Evolutionary conservation across 306 rosid species (phyloP).

Genomic region (Prunus padus): DNA sequence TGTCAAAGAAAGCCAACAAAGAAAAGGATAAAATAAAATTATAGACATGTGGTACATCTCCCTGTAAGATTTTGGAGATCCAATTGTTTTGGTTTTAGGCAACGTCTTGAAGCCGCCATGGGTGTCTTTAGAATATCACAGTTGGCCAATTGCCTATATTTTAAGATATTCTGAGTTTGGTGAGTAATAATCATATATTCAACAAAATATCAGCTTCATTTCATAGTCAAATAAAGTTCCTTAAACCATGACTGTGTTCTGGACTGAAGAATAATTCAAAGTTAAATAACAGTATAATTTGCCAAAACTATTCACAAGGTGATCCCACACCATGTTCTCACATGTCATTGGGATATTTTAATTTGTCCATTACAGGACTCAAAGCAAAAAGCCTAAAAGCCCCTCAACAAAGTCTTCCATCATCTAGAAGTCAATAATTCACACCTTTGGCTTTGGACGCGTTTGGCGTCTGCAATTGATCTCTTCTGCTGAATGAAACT

Average conservation of each 20-base stretch:
- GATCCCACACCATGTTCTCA: no score
- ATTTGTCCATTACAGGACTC: not conserved
- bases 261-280: no score
- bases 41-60: not conserved
- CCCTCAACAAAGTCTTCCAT: not conserved
- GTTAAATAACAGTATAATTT: no score
- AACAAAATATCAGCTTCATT: no score
- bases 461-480: not conserved
- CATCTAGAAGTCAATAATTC: slow-evolving; percentile 10
- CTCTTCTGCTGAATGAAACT: no score
- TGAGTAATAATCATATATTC: not conserved
- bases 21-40: not conserved
- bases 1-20: not conserved
- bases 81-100: not conserved
- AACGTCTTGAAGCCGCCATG: not conserved
- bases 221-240: no score
- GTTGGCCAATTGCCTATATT: not conserved
- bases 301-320: no score
- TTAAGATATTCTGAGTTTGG: not conserved
- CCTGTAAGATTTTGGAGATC: not conserved
- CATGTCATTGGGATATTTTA: no score
- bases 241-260: no score
- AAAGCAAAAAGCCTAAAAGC: not conserved
- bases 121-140: no score
- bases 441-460: not conserved